Evolutionary conservation across 805 yeast genomes (phyloP).

Genomic region (Maudiozyma serrabonitensis): DNA sequence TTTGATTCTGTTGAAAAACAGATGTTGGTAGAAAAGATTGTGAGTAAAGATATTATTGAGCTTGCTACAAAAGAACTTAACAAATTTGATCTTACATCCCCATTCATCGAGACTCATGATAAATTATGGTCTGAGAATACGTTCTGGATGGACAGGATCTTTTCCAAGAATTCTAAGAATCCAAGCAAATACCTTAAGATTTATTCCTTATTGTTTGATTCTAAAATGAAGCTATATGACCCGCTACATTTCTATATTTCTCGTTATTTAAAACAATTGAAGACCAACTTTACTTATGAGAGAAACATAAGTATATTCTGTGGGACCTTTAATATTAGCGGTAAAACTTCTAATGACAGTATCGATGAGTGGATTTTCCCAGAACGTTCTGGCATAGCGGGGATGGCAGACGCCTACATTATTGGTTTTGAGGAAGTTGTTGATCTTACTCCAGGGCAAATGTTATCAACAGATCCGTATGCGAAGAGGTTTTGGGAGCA

Average conservation of each 20-base stretch:
- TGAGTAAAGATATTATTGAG: constrained; percentile 58
- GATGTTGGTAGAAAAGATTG: constrained; percentile 59
- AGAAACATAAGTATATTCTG: constrained; percentile 57
- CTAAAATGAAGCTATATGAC: constrained; percentile 64
- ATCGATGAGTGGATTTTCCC: constrained; percentile 77
- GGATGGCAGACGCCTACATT: constrained; percentile 56
- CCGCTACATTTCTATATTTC: constrained; percentile 79
- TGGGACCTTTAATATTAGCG: constrained; percentile 85
- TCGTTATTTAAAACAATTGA: constrained; percentile 46
- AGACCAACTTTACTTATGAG: constrained; percentile 47
- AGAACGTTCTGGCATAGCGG: constrained; percentile 17
- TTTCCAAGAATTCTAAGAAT: constrained; percentile 36
- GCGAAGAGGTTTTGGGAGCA: constrained; percentile 58
- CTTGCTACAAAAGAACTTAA: constrained; percentile 34
- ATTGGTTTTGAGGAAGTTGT: constrained; percentile 87
- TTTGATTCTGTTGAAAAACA: constrained; percentile 85
- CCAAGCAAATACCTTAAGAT: constrained; percentile 22
- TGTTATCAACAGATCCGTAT: constrained; percentile 64
- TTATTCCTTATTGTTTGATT: constrained; percentile 21
- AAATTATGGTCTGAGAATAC: constrained; percentile 91
- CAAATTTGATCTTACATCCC: constrained; percentile 32
- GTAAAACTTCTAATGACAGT: constrained; percentile 48
- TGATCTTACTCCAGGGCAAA: constrained; percentile 74
- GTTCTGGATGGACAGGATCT: constrained; percentile 70
- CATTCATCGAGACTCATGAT: constrained; percentile 58